Conservation (phyloP, 2,329 filamentous ascomycete species). For the Colletotrichum sp. region DNA sequence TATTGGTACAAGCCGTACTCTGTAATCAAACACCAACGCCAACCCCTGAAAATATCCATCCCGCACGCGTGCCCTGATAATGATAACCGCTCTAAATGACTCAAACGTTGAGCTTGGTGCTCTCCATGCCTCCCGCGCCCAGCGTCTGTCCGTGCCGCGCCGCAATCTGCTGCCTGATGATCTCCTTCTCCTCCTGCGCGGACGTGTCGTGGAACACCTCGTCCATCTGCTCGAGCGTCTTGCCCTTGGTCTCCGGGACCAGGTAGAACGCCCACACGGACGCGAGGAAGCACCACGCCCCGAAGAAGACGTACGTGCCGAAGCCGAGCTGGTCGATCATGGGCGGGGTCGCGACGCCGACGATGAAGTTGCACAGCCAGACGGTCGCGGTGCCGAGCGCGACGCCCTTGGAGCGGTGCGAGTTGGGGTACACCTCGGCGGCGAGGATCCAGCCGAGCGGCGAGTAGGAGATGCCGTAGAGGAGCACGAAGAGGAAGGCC, state of each 20-base stretch:
- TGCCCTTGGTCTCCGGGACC: conserved; percentile 63
- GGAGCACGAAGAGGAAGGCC: conserved; percentile 32
- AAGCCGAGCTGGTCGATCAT: conserved; percentile 54
- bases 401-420: conserved; percentile 20
- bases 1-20: neutral
- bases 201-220: conserved; percentile 26
- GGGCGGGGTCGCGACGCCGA: conserved; percentile 51
- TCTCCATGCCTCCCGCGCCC: neutral
- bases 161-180: conserved; percentile 7
- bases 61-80: neutral
- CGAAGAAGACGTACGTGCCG: conserved; percentile 65
- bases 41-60: neutral
- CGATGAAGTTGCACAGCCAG: conserved; percentile 56
- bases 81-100: neutral
- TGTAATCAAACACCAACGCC: neutral
- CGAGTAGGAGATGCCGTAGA: conserved; percentile 31
- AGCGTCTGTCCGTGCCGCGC: neutral
- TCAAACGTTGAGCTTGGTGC: neutral
- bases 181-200: conserved; percentile 11
- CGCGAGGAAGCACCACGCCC: conserved; percentile 53
- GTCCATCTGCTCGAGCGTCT: conserved; percentile 63
- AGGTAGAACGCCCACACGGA: conserved; percentile 56
- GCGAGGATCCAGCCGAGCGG: neutral
- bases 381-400: conserved; percentile 45
- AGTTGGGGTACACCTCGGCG: conserved; percentile 4